Percentiles rank a stretch among this genome's conserved stretches.
Conservation (phyloP, 2,329 filamentous ascomycete species). For the Didymellaceae sp. region DNA sequence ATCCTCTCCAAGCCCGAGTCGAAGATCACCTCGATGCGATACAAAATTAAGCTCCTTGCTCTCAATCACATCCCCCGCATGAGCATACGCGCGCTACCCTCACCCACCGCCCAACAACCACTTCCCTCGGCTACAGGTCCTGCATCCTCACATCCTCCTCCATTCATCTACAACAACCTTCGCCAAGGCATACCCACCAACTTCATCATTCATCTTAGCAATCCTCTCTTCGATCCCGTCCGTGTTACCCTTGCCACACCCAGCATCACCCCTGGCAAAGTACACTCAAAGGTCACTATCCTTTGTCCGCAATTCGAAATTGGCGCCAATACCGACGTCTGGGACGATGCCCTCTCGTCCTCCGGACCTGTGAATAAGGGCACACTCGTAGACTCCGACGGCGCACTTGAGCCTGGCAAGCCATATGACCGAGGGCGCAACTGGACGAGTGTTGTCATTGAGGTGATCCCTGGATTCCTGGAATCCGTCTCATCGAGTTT, state of each 20-base stretch:
- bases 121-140: conserved; percentile 32
- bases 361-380: conserved; percentile 46
- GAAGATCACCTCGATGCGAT: conserved; percentile 86
- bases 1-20: conserved; percentile 94
- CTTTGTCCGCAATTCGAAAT: conserved; percentile 94
- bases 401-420: conserved; percentile 79
- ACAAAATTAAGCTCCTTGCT: conserved; percentile 90
- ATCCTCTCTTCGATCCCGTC: conserved; percentile 91
- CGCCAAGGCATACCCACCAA: conserved; percentile 65
- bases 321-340: conserved; percentile 90
- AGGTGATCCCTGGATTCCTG: conserved; percentile 72
- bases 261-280: conserved; percentile 44
- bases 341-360: conserved; percentile 80
- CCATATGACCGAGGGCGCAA: conserved; percentile 95
- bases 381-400: conserved; percentile 31
- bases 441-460: conserved; percentile 92
- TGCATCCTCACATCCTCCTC: conserved; percentile 28
- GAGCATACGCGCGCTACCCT: conserved; percentile 68
- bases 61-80: conserved; percentile 84
- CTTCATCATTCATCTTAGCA: conserved; percentile 88
- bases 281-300: conserved; percentile 76
- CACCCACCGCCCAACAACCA: conserved; percentile 58
- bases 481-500: conserved; percentile 11
- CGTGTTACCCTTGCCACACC: conserved; percentile 88
- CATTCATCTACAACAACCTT: conserved; percentile 56